Percentiles rank a stretch among this genome's conserved stretches.
Conservation (phyloP, 2,329 filamentous ascomycete genomes). For the Aplosporella prunicola region DNA sequence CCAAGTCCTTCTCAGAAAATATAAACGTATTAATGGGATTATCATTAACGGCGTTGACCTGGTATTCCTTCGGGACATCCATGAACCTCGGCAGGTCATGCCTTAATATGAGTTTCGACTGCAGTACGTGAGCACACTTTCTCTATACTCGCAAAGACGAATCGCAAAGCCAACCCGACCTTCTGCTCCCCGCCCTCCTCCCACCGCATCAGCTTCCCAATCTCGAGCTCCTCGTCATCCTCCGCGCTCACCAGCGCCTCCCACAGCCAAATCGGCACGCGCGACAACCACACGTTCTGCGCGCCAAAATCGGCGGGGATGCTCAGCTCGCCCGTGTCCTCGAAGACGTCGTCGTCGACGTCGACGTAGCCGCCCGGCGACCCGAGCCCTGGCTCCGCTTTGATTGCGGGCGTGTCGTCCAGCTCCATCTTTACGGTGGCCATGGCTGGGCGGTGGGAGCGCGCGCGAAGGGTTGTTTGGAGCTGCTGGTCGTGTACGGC, state of each 20-base stretch:
- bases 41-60: conserved; percentile 57
- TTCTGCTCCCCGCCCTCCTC: conserved; percentile 8
- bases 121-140: not conserved
- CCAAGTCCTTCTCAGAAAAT: conserved; percentile 88
- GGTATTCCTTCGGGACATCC: conserved; percentile 78
- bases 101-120: conserved; percentile 11
- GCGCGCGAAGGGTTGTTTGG: too few relatives aligned
- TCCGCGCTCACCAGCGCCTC: conserved; percentile 25
- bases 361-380: conserved; percentile 20
- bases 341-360: conserved; percentile 34
- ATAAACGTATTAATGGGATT: conserved; percentile 78
- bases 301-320: conserved; percentile 19
- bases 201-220: conserved; percentile 22
- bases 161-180: conserved; percentile 2
- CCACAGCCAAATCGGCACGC: conserved; percentile 31
- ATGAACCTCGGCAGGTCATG: conserved; percentile 1
- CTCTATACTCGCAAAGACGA: not conserved
- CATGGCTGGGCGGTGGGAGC: too few relatives aligned
- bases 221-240: conserved; percentile 29
- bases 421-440: conserved; percentile 33
- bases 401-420: conserved; percentile 28
- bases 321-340: conserved; percentile 35
- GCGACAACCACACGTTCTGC: conserved; percentile 28
- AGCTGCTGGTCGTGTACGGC: too few relatives aligned
- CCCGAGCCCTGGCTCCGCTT: conserved; percentile 23